Conservation (phyloP, 148 eudicot species). For the Suaeda aralocaspica region DNA sequence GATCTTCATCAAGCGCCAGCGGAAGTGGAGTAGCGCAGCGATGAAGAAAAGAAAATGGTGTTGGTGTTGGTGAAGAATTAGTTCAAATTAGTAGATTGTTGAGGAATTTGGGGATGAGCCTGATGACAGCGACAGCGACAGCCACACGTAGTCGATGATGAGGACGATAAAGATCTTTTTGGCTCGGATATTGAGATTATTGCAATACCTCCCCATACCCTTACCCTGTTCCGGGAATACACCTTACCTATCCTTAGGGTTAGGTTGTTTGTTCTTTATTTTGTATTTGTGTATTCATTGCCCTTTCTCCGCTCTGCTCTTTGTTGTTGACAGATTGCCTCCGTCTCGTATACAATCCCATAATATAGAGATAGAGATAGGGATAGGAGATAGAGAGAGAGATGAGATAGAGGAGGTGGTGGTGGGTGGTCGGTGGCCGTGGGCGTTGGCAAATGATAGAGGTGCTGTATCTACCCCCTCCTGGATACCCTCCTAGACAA, state of each 20-base stretch:
- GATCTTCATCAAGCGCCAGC: constrained; percentile 53
- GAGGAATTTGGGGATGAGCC: constrained; percentile 40
- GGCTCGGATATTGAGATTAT: constrained; percentile 87
- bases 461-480: constrained; percentile 94
- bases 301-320: too few species aligned
- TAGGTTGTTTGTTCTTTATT: not conserved
- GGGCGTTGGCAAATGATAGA: constrained; percentile 94
- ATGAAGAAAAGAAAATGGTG: constrained; percentile 32
- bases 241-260: not conserved
- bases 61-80: constrained; percentile 25
- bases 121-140: constrained; percentile 30
- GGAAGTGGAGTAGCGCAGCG: constrained; percentile 38
- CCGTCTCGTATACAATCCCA: constrained; percentile 51
- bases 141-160: too few species aligned
- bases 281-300: not conserved
- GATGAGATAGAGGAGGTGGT: constrained; percentile 51
- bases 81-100: constrained; percentile 26
- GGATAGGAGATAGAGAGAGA: too few species aligned
- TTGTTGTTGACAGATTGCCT: too few species aligned
- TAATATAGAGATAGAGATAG: too few species aligned
- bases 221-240: constrained; percentile 64
- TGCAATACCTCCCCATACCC: constrained; percentile 55
- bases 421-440: constrained; percentile 95
- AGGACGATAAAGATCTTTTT: constrained; percentile 69
- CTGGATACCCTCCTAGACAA: constrained; percentile 74